A percentile compares a stretch with the other conserved stretches of the same genome.
These are phyloP conservation scores for Ophiostoma sp. DNA, from an alignment of 2,329 filamentous ascomycete species.

Conservation along the genomic window DNA sequence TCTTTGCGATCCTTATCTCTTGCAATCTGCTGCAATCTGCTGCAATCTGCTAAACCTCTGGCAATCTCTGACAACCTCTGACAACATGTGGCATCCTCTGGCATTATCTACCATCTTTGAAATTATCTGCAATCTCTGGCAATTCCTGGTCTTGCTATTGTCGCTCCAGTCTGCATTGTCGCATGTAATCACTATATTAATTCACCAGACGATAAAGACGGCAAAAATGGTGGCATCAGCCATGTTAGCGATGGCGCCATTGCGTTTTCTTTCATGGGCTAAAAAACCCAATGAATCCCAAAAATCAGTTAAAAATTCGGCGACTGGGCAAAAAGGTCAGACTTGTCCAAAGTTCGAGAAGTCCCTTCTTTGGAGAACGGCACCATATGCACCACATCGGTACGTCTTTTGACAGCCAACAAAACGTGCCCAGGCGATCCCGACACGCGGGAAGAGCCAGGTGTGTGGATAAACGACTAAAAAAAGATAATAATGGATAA, in stretches of 20 bases:
- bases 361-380: not conserved
- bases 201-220: not conserved
- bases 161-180: not conserved
- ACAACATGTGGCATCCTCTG: too few relatives aligned
- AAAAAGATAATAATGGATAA: not conserved
- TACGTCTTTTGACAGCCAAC: not conserved
- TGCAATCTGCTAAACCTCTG: not conserved
- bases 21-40: not conserved
- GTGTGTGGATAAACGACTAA: not conserved
- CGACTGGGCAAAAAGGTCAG: conserved; percentile 1
- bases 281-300: too few relatives aligned
- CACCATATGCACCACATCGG: not conserved
- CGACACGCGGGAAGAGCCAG: conserved; percentile 11
- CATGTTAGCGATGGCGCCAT: conserved; percentile 32
- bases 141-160: not conserved
- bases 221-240: conserved; percentile 30
- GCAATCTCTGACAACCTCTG: too few relatives aligned
- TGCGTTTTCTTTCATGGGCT: conserved; percentile 15
- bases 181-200: not conserved
- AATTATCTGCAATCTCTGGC: not conserved
- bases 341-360: not conserved
- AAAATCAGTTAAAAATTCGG: not conserved
- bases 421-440: conserved; percentile 7
- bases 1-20: not conserved
- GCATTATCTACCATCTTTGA: too few relatives aligned